Base-by-base conservation (phyloP, 192 early-diverging fungal genomes). In the Linnemannia exigua region DNA sequence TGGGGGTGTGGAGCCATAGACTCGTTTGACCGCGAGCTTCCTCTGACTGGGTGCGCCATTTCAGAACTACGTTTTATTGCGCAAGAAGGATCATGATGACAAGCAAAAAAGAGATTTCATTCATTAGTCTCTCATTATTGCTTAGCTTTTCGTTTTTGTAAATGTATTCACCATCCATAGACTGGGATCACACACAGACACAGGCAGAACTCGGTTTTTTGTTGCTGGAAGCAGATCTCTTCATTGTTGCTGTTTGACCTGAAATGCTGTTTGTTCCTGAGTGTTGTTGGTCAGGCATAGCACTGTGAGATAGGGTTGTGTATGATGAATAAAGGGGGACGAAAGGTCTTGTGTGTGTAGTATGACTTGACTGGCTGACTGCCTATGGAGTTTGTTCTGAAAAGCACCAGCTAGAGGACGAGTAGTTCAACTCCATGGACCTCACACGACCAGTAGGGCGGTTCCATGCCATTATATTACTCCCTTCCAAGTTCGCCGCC, bases 21-120 rank as follows among this genome's bases (percentile, higher is more conserved):
- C 22, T 85, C 82, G 68, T 50, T 85, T 16, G 77, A 31, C 31
- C 82, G 82, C 14, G 82, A 85, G 54, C 77, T 85, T 38, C 82
- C 82, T 79, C 82, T 48, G 28, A 76, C 82, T 52, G 82, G 82
- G 68, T 73, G 77, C 25, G 74, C 63, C 80, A 82, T 82, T 63
- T n/a, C 17, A 44, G 37, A n/a, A 68, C 54, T 7, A 28, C 11
- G 12, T 63, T 15, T 16, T n/a, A n/a, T n/a, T n/a, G n/a, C n/a
- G n/a, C n/a, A n/a, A n/a, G n/a, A n/a, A n/a, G n/a, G n/a, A n/a
- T n/a, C 15, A 25, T 63, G 14, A 35, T 36, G 67, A 38, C 25
- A 25, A n/a, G 37, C 8, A 38, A n/a, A 36, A 38, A 69, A n/a
- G n/a, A n/a, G n/a, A n/a, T n/a, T n/a, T n/a, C n/a, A n/a, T n/a